phyloP scores from a whole-genome alignment of 2,329 filamentous ascomycete genomes.

The Fusarium setosum region DNA sequence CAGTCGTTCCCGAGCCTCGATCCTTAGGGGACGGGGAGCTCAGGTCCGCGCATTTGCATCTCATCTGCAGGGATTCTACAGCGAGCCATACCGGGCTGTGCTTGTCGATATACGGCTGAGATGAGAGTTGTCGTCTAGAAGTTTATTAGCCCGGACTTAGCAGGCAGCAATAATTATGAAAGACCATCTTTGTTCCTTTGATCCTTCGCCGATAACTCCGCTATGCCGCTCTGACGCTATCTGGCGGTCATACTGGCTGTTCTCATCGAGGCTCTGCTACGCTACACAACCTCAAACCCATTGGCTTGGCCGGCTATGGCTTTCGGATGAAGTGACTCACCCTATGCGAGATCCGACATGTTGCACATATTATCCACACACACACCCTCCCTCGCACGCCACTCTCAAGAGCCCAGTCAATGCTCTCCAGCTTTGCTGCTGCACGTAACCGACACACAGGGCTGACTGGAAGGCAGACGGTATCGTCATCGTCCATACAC shows the following conservation, averaged over 20 bases:
- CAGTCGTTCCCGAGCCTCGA: constrained; percentile 19
- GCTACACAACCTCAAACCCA: neutral
- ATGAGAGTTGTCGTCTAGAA: neutral
- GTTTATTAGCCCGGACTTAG: neutral
- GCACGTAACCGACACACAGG: constrained; percentile 27
- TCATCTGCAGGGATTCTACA: constrained; percentile 22
- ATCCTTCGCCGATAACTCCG: neutral
- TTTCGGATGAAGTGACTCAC: constrained; percentile 29
- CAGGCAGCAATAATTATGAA: constrained; percentile 15
- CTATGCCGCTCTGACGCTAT: neutral
- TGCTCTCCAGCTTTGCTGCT: neutral
- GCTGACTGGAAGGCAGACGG: constrained; percentile 20
- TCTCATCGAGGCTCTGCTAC: constrained; percentile 15
- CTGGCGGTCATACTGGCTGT: constrained; percentile 1
- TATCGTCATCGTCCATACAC: constrained; percentile 5
- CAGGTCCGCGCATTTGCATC: constrained; percentile 28
- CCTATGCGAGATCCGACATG: constrained; percentile 7
- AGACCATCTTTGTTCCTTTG: neutral
- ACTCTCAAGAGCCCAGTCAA: constrained; percentile 1
- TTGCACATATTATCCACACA: neutral
- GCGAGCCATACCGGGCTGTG: constrained; percentile 28
- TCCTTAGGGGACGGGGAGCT: constrained; percentile 15
- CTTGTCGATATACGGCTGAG: constrained; percentile 4
- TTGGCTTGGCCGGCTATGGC: neutral
- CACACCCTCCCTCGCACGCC: neutral